Base-by-base conservation (phyloP, 139 green algal species). In the Auxenochlorella pyrenoidosa region DNA sequence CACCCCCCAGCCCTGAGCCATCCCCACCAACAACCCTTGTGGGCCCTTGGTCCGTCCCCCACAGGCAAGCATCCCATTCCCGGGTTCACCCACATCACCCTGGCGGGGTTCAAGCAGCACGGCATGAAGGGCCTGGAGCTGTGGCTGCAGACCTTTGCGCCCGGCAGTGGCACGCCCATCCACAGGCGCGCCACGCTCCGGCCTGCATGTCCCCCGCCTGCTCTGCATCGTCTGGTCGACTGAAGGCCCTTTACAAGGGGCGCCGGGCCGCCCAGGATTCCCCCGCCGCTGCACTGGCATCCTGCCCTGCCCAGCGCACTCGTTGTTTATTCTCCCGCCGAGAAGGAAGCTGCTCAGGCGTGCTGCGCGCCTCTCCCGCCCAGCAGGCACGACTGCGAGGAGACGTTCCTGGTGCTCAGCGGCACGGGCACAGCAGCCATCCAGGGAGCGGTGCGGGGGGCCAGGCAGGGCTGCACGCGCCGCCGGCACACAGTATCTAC, bases 371-470 rank as follows among this genome's bases (percentile, higher is more conserved):
- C 59, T n/a, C 59, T 30, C 3, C 63, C 12, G 63, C 5, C 34
- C 32, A 24, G 66, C 68, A 75, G 43, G 13, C 75, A 81, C 43
- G 75, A 81, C 43, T 81, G 75, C 30, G 75, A 81, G 44, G 75
- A 81, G 43, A 36, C 59, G 19, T 40, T 81, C 15, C 16, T 65
- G 1, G 30, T 81, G 13, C 30, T 63, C 5, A 41, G 15, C 10
- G 75, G 75, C 28, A 59, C 30, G 10, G 75, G 75, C 30, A 36
- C 34, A 43, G 75, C 44, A 32, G 75, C 44, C 18, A 40, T 63
- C 26, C 75, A 81, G 44, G 75, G 34, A 30, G 63, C 63, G 75
- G 75, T 63, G 54, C 15, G 54, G 18, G 18, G 54, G 54, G 54
- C 10, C 54, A 24, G 54, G 54, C 54, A 63, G 54, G 15, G n/a